Evolutionary conservation across 179 eudicot species (phyloP).

Genomic region (Carnegiea gigantea): DNA sequence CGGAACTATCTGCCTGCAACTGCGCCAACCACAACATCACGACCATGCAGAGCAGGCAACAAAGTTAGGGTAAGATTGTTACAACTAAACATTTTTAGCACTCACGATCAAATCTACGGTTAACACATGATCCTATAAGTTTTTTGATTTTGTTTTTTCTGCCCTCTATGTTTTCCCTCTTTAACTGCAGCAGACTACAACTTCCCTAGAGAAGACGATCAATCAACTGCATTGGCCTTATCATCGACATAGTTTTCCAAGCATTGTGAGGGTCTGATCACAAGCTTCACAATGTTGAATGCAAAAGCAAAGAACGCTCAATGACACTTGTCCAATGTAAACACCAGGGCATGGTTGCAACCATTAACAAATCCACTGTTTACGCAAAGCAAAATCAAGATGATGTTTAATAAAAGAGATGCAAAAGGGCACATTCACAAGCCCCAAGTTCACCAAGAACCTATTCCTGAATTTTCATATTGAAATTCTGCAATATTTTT

Average conservation of each 20-base stretch:
- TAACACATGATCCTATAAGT: not conserved
- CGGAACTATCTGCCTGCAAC: slow-evolving; percentile 34
- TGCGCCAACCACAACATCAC: slow-evolving; percentile 38
- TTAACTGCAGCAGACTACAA: slow-evolving; percentile 27
- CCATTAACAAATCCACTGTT: slow-evolving; percentile 14
- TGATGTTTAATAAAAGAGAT: slow-evolving; percentile 26
- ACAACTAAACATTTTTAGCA: not conserved
- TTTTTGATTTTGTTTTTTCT: not conserved
- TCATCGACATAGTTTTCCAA: slow-evolving; percentile 7
- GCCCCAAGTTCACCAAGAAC: slow-evolving; percentile 7
- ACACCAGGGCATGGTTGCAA: slow-evolving; percentile 11
- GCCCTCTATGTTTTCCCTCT: not conserved
- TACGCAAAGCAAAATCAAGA: slow-evolving; percentile 15
- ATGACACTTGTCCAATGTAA: not conserved
- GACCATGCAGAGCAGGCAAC: slow-evolving; percentile 28
- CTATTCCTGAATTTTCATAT: slow-evolving; percentile 13
- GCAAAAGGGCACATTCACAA: slow-evolving; percentile 16
- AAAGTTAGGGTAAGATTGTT: slow-evolving; percentile 34
- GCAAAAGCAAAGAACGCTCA: slow-evolving; percentile 19
- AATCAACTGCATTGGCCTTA: slow-evolving; percentile 16
- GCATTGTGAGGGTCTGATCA: slow-evolving; percentile 7
- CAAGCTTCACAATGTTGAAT: slow-evolving; percentile 13
- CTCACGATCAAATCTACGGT: not conserved
- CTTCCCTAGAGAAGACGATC: slow-evolving; percentile 24
- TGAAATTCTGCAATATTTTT: not conserved